Percentiles rank a stretch among this genome's conserved stretches.
Conservation (phyloP, 164 flowering plant species). For the Houttuynia cordata region DNA sequence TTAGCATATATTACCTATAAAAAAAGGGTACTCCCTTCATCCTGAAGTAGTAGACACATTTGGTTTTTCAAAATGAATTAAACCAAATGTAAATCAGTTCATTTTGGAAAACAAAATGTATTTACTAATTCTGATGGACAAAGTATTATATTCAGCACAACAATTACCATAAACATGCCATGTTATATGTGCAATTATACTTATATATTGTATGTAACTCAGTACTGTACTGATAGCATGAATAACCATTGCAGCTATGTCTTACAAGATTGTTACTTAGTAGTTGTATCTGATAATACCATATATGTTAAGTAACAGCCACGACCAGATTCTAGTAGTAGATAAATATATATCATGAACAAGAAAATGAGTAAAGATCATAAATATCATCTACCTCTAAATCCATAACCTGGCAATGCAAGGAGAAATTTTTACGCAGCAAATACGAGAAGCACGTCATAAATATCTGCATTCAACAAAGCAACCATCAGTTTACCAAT, state of each 20-base stretch:
- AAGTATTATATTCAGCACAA: too few species aligned
- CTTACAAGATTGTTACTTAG: background rate
- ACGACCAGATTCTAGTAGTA: background rate
- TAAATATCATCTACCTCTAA: slow-evolving; percentile 33
- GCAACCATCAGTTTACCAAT: slow-evolving; percentile 21
- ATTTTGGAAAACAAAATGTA: too few species aligned
- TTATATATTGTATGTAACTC: too few species aligned
- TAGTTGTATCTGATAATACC: too few species aligned
- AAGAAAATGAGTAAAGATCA: background rate
- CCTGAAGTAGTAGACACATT: too few species aligned
- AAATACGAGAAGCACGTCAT: slow-evolving; percentile 68
- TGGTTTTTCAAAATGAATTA: too few species aligned
- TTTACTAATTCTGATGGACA: too few species aligned
- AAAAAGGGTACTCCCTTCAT: too few species aligned
- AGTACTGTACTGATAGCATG: background rate
- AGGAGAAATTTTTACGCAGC: slow-evolving; percentile 36
- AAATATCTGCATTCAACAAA: slow-evolving; percentile 45
- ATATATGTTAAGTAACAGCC: background rate
- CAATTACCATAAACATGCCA: too few species aligned
- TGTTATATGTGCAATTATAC: too few species aligned
- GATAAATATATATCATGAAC: background rate
- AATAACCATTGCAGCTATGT: background rate
- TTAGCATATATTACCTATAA: too few species aligned
- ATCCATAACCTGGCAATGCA: slow-evolving; percentile 34
- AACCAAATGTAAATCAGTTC: too few species aligned